Conservation (phyloP, 495 filamentous ascomycete genomes). For the Tricharina praecox region DNA sequence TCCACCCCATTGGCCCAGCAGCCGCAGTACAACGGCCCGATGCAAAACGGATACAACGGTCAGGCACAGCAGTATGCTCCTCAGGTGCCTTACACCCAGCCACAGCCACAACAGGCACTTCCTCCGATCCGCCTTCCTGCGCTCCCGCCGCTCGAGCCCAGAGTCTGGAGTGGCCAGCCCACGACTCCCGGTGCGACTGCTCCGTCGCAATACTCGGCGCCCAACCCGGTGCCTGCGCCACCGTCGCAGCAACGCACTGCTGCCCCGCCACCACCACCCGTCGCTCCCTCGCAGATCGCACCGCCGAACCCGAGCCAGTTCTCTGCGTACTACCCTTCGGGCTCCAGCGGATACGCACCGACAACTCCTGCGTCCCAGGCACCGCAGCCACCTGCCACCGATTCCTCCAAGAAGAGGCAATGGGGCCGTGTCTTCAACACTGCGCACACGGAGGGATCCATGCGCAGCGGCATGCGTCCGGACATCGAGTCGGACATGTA, state of each 20-base stretch:
- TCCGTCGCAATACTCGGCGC: slow-evolving; percentile 9
- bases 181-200: slow-evolving; percentile 18
- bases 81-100: not conserved
- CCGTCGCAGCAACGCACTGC: not conserved
- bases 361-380: not conserved
- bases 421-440: slow-evolving; percentile 26
- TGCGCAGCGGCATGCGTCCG: slow-evolving; percentile 21
- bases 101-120: slow-evolving; percentile 12
- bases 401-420: slow-evolving; percentile 20
- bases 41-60: slow-evolving; percentile 15
- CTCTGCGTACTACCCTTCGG: slow-evolving; percentile 17
- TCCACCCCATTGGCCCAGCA: slow-evolving; percentile 12
- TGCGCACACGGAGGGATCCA: slow-evolving; percentile 20
- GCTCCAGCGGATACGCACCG: not conserved
- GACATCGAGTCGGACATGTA: slow-evolving; percentile 20
- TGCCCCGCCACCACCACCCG: not conserved
- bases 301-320: slow-evolving; percentile 5
- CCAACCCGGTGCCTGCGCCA: not conserved
- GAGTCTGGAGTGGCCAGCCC: slow-evolving; percentile 21
- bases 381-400: not conserved
- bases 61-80: slow-evolving; percentile 3
- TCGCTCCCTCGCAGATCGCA: not conserved
- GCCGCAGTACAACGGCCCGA: slow-evolving; percentile 14
- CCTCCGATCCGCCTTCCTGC: slow-evolving; percentile 18
- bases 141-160: slow-evolving; percentile 15